phyloP scores from a whole-genome alignment of 345 rosid genomes.

The Populus pruinosa region DNA sequence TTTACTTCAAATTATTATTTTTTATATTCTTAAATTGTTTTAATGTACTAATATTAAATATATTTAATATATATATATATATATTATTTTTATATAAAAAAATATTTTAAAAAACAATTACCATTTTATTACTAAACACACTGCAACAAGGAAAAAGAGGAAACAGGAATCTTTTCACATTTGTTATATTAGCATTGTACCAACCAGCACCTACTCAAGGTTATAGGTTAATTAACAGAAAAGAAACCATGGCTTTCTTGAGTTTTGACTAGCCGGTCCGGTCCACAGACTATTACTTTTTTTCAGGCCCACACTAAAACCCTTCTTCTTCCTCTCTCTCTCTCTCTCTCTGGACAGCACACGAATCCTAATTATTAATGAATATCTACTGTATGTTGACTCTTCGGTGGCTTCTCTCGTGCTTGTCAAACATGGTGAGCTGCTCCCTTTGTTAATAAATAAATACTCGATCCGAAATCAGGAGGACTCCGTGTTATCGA shows the following conservation, averaged over 20 bases:
- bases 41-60: too few relatives aligned
- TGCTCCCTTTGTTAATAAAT: background rate
- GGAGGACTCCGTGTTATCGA: background rate
- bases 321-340: background rate
- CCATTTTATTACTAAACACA: too few relatives aligned
- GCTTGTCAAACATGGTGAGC: conserved; percentile 34
- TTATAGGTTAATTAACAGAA: background rate
- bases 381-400: conserved; percentile 24
- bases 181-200: background rate
- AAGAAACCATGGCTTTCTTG: background rate
- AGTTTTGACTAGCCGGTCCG: background rate
- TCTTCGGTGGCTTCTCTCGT: conserved; percentile 21
- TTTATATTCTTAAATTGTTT: too few relatives aligned
- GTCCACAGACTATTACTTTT: background rate
- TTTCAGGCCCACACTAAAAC: background rate
- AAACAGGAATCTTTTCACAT: too few relatives aligned
- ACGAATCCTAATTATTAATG: conserved; percentile 20
- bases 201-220: background rate
- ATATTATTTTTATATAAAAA: too few relatives aligned
- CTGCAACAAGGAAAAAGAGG: too few relatives aligned
- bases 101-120: too few relatives aligned
- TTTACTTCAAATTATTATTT: too few relatives aligned
- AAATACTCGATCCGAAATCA: background rate
- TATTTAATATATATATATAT: too few relatives aligned
- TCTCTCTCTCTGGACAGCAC: background rate